Conservation (phyloP, 73 alveolate species). For the Blepharisma stoltei region DNA sequence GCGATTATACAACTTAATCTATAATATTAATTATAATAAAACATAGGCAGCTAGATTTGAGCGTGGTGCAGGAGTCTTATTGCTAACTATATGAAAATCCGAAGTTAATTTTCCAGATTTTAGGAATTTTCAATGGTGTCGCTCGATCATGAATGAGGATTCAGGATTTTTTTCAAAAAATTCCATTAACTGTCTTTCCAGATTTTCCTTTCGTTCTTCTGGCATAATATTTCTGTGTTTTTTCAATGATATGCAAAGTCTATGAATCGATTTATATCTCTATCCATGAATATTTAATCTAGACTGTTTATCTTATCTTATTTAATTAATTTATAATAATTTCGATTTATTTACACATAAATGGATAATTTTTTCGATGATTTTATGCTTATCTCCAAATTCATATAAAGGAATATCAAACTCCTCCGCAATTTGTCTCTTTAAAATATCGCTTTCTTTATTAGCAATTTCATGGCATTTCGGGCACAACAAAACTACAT, state of each 20-base stretch:
- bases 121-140: too few species aligned
- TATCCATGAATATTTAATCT: too few species aligned
- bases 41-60: too few species aligned
- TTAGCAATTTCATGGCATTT: constrained; percentile 92
- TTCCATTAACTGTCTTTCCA: constrained; percentile 19
- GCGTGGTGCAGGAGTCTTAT: too few species aligned
- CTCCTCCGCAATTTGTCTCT: constrained; percentile 57
- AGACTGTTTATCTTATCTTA: constrained; percentile 47
- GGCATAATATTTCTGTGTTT: constrained; percentile 44
- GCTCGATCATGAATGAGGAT: too few species aligned
- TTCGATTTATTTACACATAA: too few species aligned
- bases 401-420: constrained; percentile 76
- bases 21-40: too few species aligned
- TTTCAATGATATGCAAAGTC: constrained; percentile 39
- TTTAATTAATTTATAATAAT: too few species aligned
- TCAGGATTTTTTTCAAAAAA: constrained; percentile 35
- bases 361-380: constrained; percentile 42
- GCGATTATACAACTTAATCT: too few species aligned
- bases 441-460: constrained; percentile 63
- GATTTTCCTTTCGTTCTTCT: constrained; percentile 32
- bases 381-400: constrained; percentile 48
- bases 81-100: too few species aligned
- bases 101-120: too few species aligned
- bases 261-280: constrained; percentile 35
- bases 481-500: constrained; percentile 89